Base-by-base conservation (phyloP, 1,139 yeast genomes). In the Magnusiomyces magnusii region DNA sequence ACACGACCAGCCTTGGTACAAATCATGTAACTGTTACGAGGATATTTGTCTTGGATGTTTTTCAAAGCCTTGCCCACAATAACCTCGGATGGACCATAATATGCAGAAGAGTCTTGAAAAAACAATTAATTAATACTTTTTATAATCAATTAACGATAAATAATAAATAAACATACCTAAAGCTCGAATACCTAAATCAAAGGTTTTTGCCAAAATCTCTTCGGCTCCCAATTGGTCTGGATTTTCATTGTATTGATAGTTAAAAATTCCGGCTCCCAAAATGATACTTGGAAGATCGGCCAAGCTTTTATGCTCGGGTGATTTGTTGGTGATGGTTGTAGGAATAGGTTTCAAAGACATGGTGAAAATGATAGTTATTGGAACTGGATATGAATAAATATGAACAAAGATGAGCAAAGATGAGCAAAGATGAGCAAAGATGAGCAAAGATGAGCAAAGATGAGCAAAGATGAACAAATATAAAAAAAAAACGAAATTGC, bases 1-100 rank as follows among this genome's bases (percentile, higher is more conserved):
- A 88, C 71, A 61, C 98, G 78, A 0, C 98, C 97, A 7, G 92
- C 96, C 69, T 92, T 92, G 51, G 97, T 88, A 68, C 92, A 86
- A 42, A 92, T 78, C 65, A 79, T 85, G 70, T 87, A 87, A 23
- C 78, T 69, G 7, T 85, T 85, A 60, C 98, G 78, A 0, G 83
- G 77, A 68, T 78, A 76, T 52, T 80, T 78, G 1, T 67, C 66
- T 3, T 68, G 65, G 47, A 84, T 67, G 10, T 76, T 63, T 31
- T 69, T 66, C 62, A 92, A 73, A 0, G 92, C 93, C 10, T 76
- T 64, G 0, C 98, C 98, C 2, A 89, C 71, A 28, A 91, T 69
- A 41, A 74, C 78, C 68, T 92, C 98, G 2, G 96, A 87, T 0
- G 91, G 91, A 0, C 97, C 98, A 69, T 92, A 92, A 72, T 89